Conservation (phyloP, 2,329 filamentous ascomycete species). For the Pestalotiopsis sp. region DNA sequence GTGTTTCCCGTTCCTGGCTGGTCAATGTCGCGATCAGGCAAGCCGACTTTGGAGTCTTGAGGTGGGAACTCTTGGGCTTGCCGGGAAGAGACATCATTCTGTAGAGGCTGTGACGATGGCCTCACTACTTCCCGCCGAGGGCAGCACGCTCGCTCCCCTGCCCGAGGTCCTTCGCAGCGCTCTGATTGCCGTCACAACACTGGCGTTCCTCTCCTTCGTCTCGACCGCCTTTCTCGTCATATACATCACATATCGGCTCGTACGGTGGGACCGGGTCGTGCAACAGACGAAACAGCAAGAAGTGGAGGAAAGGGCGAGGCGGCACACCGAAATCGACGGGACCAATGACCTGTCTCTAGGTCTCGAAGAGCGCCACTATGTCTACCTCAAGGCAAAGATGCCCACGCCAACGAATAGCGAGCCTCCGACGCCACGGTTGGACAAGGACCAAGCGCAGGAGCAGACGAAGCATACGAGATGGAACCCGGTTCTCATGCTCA, state of each 20-base stretch:
- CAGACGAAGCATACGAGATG: neutral
- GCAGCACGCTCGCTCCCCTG: conserved; percentile 9
- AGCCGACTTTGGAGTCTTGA: neutral
- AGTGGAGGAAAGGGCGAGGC: neutral
- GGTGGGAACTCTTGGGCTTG: neutral
- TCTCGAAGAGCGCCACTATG: conserved; percentile 7
- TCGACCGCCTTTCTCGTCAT: conserved; percentile 3
- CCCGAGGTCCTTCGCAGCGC: neutral
- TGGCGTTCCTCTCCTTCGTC: conserved; percentile 7
- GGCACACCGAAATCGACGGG: neutral
- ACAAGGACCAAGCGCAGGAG: neutral
- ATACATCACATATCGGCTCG: conserved; percentile 8
- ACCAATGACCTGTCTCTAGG: conserved; percentile 10
- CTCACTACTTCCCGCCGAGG: neutral
- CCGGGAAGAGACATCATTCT: neutral
- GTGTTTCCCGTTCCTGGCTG: neutral
- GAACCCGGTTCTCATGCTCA: conserved; percentile 10
- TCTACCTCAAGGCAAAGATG: neutral
- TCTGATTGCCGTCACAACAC: conserved; percentile 8
- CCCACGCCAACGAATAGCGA: neutral
- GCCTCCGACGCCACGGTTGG: neutral
- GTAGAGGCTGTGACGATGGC: neutral
- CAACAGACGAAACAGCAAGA: neutral
- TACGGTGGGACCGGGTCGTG: conserved; percentile 1
- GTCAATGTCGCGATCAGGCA: neutral